A percentile compares a stretch with the other conserved stretches of the same genome.
phyloP scores from a whole-genome alignment of 2,329 filamentous ascomycete genomes.

The Leptographium galeiforme region DNA sequence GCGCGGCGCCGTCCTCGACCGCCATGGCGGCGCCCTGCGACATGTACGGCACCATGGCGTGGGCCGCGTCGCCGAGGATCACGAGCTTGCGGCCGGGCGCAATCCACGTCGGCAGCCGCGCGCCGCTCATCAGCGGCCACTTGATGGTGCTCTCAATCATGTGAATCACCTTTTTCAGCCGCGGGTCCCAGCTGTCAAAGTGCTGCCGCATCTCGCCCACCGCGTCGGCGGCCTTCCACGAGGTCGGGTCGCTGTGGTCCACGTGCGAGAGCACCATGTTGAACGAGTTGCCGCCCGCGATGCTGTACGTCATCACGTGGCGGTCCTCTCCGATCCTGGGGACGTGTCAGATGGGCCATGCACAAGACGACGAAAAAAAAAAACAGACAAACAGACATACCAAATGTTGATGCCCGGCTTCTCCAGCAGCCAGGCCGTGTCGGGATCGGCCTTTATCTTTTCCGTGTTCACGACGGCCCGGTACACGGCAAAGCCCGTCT shows the following conservation, averaged over 20 bases:
- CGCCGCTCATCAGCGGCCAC: constrained; percentile 25
- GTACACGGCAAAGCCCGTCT: background rate
- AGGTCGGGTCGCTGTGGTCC: constrained; percentile 19
- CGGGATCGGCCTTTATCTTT: constrained; percentile 21
- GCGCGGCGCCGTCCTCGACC: constrained; percentile 33
- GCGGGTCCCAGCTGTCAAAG: constrained; percentile 29
- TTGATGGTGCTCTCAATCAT: background rate
- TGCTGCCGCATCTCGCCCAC: background rate
- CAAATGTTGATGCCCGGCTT: constrained; percentile 25
- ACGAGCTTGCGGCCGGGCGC: constrained; percentile 25
- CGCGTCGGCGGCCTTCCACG: background rate
- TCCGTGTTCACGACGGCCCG: constrained; percentile 4
- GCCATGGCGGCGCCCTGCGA: constrained; percentile 32
- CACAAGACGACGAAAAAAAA: too few relatives aligned
- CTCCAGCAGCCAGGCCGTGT: constrained; percentile 24
- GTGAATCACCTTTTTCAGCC: constrained; percentile 16
- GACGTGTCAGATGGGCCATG: too few relatives aligned
- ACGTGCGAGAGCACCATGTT: constrained; percentile 32
- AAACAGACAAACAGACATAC: too few relatives aligned
- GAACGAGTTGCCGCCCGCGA: constrained; percentile 26
- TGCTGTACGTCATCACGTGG: constrained; percentile 32
- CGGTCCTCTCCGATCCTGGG: constrained; percentile 25
- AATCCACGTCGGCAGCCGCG: constrained; percentile 28
- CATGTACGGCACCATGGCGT: constrained; percentile 33
- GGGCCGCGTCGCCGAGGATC: constrained; percentile 35